Percentiles rank a stretch among this genome's conserved stretches.
phyloP scores from a whole-genome alignment of 495 filamentous ascomycete genomes.

The Viridothelium virens region DNA sequence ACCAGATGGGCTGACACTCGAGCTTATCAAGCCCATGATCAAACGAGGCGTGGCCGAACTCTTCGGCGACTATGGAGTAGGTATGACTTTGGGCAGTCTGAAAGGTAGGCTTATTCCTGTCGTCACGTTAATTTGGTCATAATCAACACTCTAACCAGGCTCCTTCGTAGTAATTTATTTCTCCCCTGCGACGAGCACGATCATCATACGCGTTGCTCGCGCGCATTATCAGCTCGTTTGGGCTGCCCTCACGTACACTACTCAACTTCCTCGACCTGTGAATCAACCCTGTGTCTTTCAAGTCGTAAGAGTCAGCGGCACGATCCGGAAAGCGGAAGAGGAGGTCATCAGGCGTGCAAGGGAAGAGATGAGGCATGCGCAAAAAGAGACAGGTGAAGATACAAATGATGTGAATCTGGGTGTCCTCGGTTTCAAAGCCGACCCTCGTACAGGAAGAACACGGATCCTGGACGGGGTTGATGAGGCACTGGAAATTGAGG shows the following conservation, averaged over 20 bases:
- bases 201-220: slow-evolving; percentile 74
- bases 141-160: slow-evolving; percentile 13
- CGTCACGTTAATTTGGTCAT: neutral
- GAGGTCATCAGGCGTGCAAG: slow-evolving; percentile 73
- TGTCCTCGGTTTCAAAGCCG: slow-evolving; percentile 1
- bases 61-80: slow-evolving; percentile 89
- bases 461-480: neutral
- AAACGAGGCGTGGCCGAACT: slow-evolving; percentile 58
- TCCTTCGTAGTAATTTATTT: slow-evolving; percentile 73
- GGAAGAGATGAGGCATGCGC: slow-evolving; percentile 56
- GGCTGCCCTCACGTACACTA: slow-evolving; percentile 79
- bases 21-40: slow-evolving; percentile 58
- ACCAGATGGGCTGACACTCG: slow-evolving; percentile 53
- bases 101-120: slow-evolving; percentile 43
- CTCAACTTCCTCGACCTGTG: slow-evolving; percentile 50
- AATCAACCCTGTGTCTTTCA: slow-evolving; percentile 63
- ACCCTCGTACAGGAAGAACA: neutral
- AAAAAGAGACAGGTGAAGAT: neutral
- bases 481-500: slow-evolving; percentile 19
- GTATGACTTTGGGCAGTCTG: slow-evolving; percentile 53
- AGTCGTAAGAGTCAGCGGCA: slow-evolving; percentile 88
- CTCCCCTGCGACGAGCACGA: slow-evolving; percentile 84
- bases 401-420: neutral
- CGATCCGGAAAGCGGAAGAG: slow-evolving; percentile 85
- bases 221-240: slow-evolving; percentile 77